Percentiles rank a stretch among this genome's conserved stretches.
These are phyloP conservation scores for Diaporthe ilicicola DNA, from an alignment of 2,329 filamentous ascomycete species.

Conservation along the genomic window DNA sequence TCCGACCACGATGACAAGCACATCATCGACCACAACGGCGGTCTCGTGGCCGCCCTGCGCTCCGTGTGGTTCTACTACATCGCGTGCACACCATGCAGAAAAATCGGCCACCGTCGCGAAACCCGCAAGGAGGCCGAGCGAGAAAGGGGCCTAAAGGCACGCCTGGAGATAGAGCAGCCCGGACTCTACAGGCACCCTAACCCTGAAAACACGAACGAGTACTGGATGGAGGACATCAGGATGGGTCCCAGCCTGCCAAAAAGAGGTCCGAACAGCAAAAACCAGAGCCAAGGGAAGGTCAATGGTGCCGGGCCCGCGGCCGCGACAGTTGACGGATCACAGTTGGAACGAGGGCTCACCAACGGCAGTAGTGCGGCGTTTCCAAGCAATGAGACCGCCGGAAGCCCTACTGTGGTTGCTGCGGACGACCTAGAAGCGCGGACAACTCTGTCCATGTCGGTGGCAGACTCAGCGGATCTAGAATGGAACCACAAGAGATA, in stretches of 20 bases:
- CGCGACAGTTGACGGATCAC: slow-evolving; percentile 50
- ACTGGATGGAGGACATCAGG: slow-evolving; percentile 87
- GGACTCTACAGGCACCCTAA: slow-evolving; percentile 80
- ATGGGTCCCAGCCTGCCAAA: slow-evolving; percentile 80
- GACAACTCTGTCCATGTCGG: slow-evolving; percentile 48
- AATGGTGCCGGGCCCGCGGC: slow-evolving; percentile 61
- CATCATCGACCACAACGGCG: slow-evolving; percentile 31
- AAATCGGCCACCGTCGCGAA: slow-evolving; percentile 74
- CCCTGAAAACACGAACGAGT: slow-evolving; percentile 86
- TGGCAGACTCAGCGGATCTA: slow-evolving; percentile 49
- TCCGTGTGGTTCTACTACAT: slow-evolving; percentile 82
- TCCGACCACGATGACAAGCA: slow-evolving; percentile 28
- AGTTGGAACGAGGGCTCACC: slow-evolving; percentile 36
- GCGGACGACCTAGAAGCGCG: slow-evolving; percentile 54
- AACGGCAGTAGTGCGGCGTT: slow-evolving; percentile 42
- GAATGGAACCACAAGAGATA: slow-evolving; percentile 81
- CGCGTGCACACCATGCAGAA: slow-evolving; percentile 81
- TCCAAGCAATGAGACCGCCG: slow-evolving; percentile 46
- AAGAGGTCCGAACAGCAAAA: slow-evolving; percentile 63
- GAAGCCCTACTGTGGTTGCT: slow-evolving; percentile 52
- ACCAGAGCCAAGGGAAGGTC: slow-evolving; percentile 66
- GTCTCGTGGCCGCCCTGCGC: slow-evolving; percentile 68
- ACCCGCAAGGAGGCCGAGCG: slow-evolving; percentile 75
- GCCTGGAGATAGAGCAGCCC: slow-evolving; percentile 73
- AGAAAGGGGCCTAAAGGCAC: slow-evolving; percentile 71